Evolutionary conservation across 2,329 filamentous ascomycete species (phyloP), one percentile per base, ranked within the genome.

Genomic region (Akanthomyces lecanii): DNA sequence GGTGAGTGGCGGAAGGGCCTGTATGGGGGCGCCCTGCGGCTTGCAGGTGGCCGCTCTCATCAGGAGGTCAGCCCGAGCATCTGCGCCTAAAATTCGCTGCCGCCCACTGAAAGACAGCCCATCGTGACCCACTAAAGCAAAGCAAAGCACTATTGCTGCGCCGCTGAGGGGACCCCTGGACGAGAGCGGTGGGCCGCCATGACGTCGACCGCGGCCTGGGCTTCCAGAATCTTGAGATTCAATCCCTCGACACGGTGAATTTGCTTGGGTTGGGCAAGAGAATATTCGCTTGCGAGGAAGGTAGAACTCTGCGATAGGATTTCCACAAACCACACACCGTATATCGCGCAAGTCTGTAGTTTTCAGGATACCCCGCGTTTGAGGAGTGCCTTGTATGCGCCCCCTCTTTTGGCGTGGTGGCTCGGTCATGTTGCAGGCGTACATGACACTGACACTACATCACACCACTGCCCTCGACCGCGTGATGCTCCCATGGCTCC

Each of bases 121-220:
- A 53, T 61, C 48, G 48, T 53, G 58, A 47, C 58, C 58, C 58
- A 53, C 58, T 33, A n/a, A 60, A 53, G 21, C 33, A 40, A 36
- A 28, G 57, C 57, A 51, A 52, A 52, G 21, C n/a, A 59, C 44
- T 28, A 16, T 16, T 16, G 28, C 30, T 25, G 47, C 21, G 44
- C 44, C 44, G 38, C 25, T 18, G 47, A 42, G 47, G 30, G 55
- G 33, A 48, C 56, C 57, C 55, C 23, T 44, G 47, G 57, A 51
- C 14, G 5, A 40, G 25, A n/a, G 12, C 28, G 5, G 57, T 44
- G 48, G 57, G 47, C 36, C 30, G 25, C 12, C 28, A 61, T 61
- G 57, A 53, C 57, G 48, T 53, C 50, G 50, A 2, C 18, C 50
- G 30, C 47, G 11, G 23, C 47, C 23, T 28, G 33, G 21, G 21